Evolutionary conservation across 352 stramenopile species (phyloP), one percentile per base, ranked within the genome.

Genomic region (Phytopythium chamaehyphon): DNA sequence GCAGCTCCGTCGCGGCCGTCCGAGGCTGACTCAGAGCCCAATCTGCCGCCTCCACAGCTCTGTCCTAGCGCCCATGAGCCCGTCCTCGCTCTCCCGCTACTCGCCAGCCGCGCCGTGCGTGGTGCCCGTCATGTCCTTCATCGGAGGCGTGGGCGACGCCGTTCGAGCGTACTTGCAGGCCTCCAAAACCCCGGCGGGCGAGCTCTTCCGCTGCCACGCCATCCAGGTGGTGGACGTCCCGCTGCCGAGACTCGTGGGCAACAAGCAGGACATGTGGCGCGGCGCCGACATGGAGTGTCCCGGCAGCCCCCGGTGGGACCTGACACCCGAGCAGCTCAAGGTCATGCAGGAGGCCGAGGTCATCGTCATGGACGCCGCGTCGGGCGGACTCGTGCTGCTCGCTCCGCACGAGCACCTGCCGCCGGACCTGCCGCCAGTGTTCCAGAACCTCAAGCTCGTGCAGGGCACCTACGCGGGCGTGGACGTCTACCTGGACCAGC

Each of bases 391-490:
- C 0, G 44, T 72, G 16, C 64, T 76, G 44, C 49, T 71, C 26
- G 53, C 38, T 18, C 62, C 62, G 21, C 61, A 68, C 23, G 46
- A 59, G 14, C 61, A 65, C 47, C 51, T 71, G n/a, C 55, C 58
- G 7, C 26, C 59, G 37, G 59, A 71, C 50, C 64, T 68, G 35
- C 59, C 50, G 19, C 50, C 67, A 23, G 43, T 71, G 26, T 31
- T 71, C 10, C 28, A 18, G 39, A 66, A 70, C 8, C 33, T 76
- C 40, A 60, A 70, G 45, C 72, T 62, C 62, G 54, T 76, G 42
- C 66, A 76, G 44, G 59, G 54, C 40, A 76, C 63, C 1, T 76
- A 68, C 42, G 66, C 66, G 10, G 66, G 66, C 6, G 63, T 76
- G 10, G 66, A 76, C 19, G 48, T 55, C 33, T 64, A 71, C 31